Base-by-base conservation (phyloP, 2,329 filamentous ascomycete genomes). In the Sordariomycetes sp. region DNA sequence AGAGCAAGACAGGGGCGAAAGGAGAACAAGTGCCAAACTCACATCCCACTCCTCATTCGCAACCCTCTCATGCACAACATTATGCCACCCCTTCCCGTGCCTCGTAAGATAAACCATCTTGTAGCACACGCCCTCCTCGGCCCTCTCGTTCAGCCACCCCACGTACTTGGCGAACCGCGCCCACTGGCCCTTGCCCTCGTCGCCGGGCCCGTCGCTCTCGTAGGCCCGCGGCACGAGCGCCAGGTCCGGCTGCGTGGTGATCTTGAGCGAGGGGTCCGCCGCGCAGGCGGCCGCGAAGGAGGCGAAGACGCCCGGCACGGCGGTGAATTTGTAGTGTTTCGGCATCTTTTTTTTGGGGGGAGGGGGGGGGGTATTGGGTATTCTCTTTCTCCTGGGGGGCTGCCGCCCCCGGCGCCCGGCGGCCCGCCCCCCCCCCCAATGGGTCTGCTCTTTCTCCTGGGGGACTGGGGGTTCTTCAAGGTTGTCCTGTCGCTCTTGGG, bases 31-130 rank as follows among this genome's bases (percentile, higher is more conserved):
- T 35, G 25, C n/a, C 20, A 20, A 54, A n/a, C 70, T 60, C 61
- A 74, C 73, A 65, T 85, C 78, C 81, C 82, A 85, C 12, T 73
- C 77, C 3, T 74, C 72, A 0, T 76, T 81, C 48, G 81, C 81
- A 59, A 82, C 83, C 62, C 76, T 78, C n/a, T 73, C 70, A 62
- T 82, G 77, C 58, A 79, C 79, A 57, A 70, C 69, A 59, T 76
- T 76, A 54, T 76, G 72, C 57, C 65, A 71, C 25, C 81, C 82
- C 62, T 81, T 71, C 16, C 82, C 82, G 64, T 85, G 82, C 16
- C 82, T 75, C 24, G 78, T 81, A 59, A 83, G 69, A 60, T 71
- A 75, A 12, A 84, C 60, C 14, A 85, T 71, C 59, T 80, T 79
- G 69, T 83, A 86, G 16, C 65, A 67, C n/a, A 76, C 74, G 57